Conservation (phyloP, 495 filamentous ascomycete species). For the Penicillium steckii region DNA sequence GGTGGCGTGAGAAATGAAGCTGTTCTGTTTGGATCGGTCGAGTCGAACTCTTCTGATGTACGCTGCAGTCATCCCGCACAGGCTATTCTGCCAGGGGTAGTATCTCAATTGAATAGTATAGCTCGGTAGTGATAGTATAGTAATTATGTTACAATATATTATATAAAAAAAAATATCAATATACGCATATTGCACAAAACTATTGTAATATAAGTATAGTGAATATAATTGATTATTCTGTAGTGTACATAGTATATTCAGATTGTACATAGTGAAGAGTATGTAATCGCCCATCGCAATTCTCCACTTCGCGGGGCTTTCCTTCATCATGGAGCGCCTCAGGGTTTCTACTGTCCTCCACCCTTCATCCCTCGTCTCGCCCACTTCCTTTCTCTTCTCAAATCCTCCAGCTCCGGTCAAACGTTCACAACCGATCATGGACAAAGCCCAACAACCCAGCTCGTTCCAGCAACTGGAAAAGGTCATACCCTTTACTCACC, state of each 20-base stretch:
- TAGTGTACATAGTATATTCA: too few species aligned
- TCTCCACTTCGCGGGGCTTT: constrained; percentile 27
- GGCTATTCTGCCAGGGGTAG: constrained; percentile 36
- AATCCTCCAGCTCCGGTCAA: constrained; percentile 13
- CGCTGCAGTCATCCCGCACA: constrained; percentile 42
- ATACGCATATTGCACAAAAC: too few species aligned
- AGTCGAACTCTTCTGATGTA: constrained; percentile 33
- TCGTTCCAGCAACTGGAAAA: constrained; percentile 99
- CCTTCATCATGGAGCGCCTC: constrained; percentile 26
- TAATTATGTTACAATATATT: too few species aligned
- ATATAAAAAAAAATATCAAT: too few species aligned
- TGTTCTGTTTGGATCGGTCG: constrained; percentile 54
- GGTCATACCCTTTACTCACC: constrained; percentile 30
- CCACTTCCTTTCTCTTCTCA: constrained; percentile 37
- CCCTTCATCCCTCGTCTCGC: constrained; percentile 39
- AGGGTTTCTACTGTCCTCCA: constrained; percentile 22
- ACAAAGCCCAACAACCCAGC: constrained; percentile 84
- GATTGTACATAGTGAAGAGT: constrained; percentile 4
- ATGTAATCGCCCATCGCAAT: constrained; percentile 15
- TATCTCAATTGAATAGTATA: constrained; percentile 4
- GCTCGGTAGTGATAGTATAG: too few species aligned
- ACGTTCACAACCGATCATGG: constrained; percentile 55
- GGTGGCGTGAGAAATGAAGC: constrained; percentile 82
- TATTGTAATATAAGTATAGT: too few species aligned
- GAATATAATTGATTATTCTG: too few species aligned